Evolutionary conservation across 164 flowering plant species (phyloP).

Genomic region (Vitis rupestris): DNA sequence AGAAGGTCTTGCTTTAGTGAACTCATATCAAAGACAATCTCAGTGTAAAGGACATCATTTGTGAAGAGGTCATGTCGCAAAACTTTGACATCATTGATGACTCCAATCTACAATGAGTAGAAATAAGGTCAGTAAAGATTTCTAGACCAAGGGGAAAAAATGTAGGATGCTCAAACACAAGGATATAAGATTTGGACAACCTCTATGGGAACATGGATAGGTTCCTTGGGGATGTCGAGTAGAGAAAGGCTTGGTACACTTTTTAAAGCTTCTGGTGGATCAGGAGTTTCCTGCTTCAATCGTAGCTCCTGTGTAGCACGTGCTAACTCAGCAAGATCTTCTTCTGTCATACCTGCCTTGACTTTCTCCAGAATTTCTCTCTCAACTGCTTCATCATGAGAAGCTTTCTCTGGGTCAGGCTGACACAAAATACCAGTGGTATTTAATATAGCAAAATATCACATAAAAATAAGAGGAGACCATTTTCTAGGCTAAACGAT

Average conservation of each 20-base stretch:
- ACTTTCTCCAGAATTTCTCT: conserved; percentile 67
- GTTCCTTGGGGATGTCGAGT: conserved; percentile 80
- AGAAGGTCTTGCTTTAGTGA: conserved; percentile 89
- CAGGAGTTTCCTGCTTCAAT: conserved; percentile 97
- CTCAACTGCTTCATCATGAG: conserved; percentile 86
- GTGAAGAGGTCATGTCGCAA: conserved; percentile 94
- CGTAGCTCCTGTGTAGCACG: conserved; percentile 89
- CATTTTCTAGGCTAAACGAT: not conserved
- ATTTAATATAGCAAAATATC: not conserved
- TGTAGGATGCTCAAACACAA: not conserved
- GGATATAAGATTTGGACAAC: conserved; percentile 27
- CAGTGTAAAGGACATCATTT: conserved; percentile 91
- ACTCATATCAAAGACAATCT: conserved; percentile 83
- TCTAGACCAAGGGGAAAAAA: not conserved
- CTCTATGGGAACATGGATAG: conserved; percentile 73
- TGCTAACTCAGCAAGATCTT: conserved; percentile 92
- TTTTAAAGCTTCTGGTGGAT: conserved; percentile 91
- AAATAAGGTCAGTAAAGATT: conserved; percentile 1
- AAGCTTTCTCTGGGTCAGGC: conserved; percentile 97
- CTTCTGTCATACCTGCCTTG: conserved; percentile 87
- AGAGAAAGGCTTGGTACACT: conserved; percentile 86
- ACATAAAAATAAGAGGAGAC: not conserved
- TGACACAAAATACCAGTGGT: conserved; percentile 23
- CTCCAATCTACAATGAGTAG: conserved; percentile 58
- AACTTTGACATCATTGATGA: conserved; percentile 76